phyloP scores from a whole-genome alignment of 371 early-diverging fungal species.

The Batkoa obscura region DNA sequence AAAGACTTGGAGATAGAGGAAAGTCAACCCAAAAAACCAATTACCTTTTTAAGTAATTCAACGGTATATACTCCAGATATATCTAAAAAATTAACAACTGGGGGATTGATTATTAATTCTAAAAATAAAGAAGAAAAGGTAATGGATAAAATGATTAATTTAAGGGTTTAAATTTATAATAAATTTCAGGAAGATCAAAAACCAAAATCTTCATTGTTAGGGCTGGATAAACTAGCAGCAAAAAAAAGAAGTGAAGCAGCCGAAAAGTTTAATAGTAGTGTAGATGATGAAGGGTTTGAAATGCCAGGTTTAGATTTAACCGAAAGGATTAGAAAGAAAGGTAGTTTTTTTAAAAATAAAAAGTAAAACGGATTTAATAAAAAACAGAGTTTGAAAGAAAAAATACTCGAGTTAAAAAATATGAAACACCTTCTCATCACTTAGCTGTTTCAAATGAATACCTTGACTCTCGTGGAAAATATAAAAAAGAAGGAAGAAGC shows the following conservation, averaged over 20 bases:
- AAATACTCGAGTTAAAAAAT: slow-evolving; percentile 24
- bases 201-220: slow-evolving; percentile 29
- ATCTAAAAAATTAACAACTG: background rate
- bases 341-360: background rate
- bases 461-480: slow-evolving; percentile 22
- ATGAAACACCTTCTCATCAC: slow-evolving; percentile 36
- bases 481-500: slow-evolving; percentile 18
- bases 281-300: slow-evolving; percentile 9
- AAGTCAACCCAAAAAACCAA: no score
- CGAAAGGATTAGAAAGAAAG: background rate
- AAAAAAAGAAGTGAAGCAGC: slow-evolving; percentile 19
- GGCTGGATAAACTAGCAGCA: slow-evolving; percentile 54
- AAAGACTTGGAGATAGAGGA: background rate
- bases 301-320: slow-evolving; percentile 4
- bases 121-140: background rate
- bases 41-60: background rate
- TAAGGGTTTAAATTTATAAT: background rate
- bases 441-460: slow-evolving; percentile 30
- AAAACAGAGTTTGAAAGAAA: slow-evolving; percentile 9
- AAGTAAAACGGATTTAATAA: background rate
- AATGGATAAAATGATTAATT: background rate
- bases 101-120: background rate
- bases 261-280: slow-evolving; percentile 10
- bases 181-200: no score
- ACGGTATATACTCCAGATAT: background rate